Evolutionary conservation across 768 basidiomycete species (phyloP), one percentile per base, ranked within the genome.

Genomic region (Dioszegia crocea): DNA sequence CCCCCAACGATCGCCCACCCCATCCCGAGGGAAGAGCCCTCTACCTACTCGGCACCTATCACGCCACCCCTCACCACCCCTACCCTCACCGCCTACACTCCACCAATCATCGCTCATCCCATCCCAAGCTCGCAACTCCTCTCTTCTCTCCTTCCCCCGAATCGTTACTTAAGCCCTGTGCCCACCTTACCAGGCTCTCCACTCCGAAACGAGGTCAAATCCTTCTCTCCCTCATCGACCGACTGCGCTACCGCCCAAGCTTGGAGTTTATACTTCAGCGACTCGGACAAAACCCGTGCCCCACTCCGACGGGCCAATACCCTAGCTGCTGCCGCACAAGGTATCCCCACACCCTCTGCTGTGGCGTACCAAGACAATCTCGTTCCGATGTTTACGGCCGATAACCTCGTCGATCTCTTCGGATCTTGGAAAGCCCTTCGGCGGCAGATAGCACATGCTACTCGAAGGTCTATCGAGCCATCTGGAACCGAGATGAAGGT

Each of bases 391-490:
- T 72, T 72, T 59, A 57, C 57, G 2, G 54, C 63, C 0, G n/a
- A 47, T 19, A 62, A 41, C 19, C 29, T 68, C 1, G 61, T 59
- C 17, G 64, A 72, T 38, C 44, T 72, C 4, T 55, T 67, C n/a
- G 67, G 70, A 1, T 27, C 38, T 1, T 72, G 64, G 61, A 67
- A 65, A 56, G 70, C 70, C 2, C 60, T 72, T 10, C 41, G 70
- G 46, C 31, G 70, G 47, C 30, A 30, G 11, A 65, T 72, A 19
- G 70, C 67, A 1, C 21, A 19, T 9, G 24, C 46, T 19, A 65
- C 64, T 23, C 39, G 57, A 3, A 31, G 65, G 19, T 5, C 12
- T 0, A 67, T 73, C 12, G 68, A 69, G 54, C 30, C 54, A 1
- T 8, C 43, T 0, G 60, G 60, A n/a, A 40, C 56, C 17, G 41